Percentiles rank a stretch among this genome's conserved stretches.
Evolutionary conservation across 371 early-diverging fungal species (phyloP).

Genomic region (Encephalitozoon intestinalis): DNA sequence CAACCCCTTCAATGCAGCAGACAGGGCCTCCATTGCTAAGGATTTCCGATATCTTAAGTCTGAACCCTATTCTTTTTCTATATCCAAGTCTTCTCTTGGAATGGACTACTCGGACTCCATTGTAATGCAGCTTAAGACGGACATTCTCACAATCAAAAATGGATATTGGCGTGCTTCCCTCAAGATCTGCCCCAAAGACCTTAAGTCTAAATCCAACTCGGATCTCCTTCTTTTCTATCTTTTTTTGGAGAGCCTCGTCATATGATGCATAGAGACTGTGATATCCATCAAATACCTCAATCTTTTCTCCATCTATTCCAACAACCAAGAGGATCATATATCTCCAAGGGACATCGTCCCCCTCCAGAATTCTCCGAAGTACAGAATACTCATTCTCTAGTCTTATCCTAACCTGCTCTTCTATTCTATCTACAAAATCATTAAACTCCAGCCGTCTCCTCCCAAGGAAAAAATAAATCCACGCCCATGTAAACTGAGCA

Average conservation of each 20-base stretch:
- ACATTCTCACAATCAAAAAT: slow-evolving; percentile 14
- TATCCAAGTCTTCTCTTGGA: slow-evolving; percentile 35
- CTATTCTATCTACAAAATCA: slow-evolving; percentile 6
- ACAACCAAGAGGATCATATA: slow-evolving; percentile 60
- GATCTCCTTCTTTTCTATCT: slow-evolving; percentile 22
- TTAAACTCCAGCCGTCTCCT: not conserved
- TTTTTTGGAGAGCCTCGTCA: slow-evolving; percentile 18
- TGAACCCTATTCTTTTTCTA: slow-evolving; percentile 40
- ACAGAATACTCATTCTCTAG: slow-evolving; percentile 47
- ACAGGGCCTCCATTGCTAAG: slow-evolving; percentile 40
- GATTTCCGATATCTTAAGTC: slow-evolving; percentile 27
- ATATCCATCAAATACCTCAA: slow-evolving; percentile 56
- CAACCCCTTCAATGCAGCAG: slow-evolving; percentile 22
- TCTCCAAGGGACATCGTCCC: slow-evolving; percentile 52
- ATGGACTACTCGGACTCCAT: slow-evolving; percentile 8
- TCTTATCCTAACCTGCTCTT: slow-evolving; percentile 27
- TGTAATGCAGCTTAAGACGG: slow-evolving; percentile 12
- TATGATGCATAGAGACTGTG: slow-evolving; percentile 23
- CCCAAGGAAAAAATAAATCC: slow-evolving; percentile 37
- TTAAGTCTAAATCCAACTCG: slow-evolving; percentile 27
- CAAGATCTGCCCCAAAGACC: slow-evolving; percentile 50
- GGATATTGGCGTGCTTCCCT: not conserved
- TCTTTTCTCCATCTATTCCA: slow-evolving; percentile 10
- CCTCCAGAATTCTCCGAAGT: slow-evolving; percentile 54
- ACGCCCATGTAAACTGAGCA: slow-evolving; percentile 53